phyloP scores from a whole-genome alignment of 768 basidiomycete species.

The Pisolithus albus region DNA sequence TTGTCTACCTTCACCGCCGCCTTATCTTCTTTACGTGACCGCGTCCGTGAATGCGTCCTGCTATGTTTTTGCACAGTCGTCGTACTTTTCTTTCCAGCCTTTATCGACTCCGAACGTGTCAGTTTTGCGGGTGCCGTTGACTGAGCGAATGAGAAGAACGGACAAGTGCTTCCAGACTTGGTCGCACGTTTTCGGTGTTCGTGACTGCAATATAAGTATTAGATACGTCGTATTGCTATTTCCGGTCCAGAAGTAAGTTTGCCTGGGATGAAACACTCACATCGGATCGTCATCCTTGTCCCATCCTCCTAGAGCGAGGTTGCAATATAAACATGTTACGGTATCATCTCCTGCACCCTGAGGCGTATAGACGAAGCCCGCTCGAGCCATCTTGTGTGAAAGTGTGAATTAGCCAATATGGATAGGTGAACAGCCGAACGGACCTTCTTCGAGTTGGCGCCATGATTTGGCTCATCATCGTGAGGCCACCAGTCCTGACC shows the following conservation, averaged over 20 bases:
- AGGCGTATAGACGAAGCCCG: slow-evolving; percentile 82
- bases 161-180: slow-evolving; percentile 37
- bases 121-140: slow-evolving; percentile 24
- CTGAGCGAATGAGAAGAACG: slow-evolving; percentile 32
- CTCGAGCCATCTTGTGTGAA: slow-evolving; percentile 67
- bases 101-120: slow-evolving; percentile 26
- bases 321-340: slow-evolving; percentile 82
- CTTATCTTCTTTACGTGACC: slow-evolving; percentile 4
- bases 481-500: slow-evolving; percentile 73
- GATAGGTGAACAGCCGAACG: background rate
- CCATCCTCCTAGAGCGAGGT: slow-evolving; percentile 78
- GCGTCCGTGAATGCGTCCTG: slow-evolving; percentile 4
- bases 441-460: slow-evolving; percentile 69
- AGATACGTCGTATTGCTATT: background rate
- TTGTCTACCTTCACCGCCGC: slow-evolving; percentile 4
- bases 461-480: slow-evolving; percentile 52
- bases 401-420: slow-evolving; percentile 5
- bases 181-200: slow-evolving; percentile 67
- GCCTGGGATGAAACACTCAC: slow-evolving; percentile 39
- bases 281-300: slow-evolving; percentile 79
- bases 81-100: slow-evolving; percentile 24
- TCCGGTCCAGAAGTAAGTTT: slow-evolving; percentile 4
- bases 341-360: slow-evolving; percentile 65
- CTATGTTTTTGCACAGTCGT: slow-evolving; percentile 14
- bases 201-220: slow-evolving; percentile 36